Base-by-base conservation (phyloP, 1,284 basidiomycete species). In the Naganishia albida region DNA sequence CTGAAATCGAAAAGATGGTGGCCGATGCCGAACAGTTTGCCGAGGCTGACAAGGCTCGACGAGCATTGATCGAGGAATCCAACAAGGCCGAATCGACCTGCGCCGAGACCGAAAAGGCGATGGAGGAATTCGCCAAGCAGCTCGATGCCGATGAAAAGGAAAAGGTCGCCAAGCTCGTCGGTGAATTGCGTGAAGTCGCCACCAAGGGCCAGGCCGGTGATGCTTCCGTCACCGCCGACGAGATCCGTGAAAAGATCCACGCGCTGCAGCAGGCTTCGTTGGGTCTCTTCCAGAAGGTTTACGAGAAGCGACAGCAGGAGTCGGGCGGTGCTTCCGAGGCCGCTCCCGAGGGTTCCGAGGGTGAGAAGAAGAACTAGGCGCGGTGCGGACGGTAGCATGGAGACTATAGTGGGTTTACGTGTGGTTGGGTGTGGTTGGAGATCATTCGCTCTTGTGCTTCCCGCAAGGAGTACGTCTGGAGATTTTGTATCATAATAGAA, bases 1-100 rank as follows among this genome's bases (percentile, higher is more conserved):
- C 89, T 81, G 95, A 99, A 77, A 98, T 99, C 71, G 93, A 97
- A 83, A 88, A 88, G 78, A 98, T 99, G 95, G 88, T 99, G 65
- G 80, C 88, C 43, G 94, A 99, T 73, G 88, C 94, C 65, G 95
- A 99, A 83, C 84, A 92, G 79, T 93, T 87, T 76, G 93, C 93
- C 51, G 93, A 95, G 82, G 79, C 86, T 12, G 93, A 96, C 83
- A 95, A 96, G 85, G 85, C 85, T 60, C 88, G 94, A 77, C 88
- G 89, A 76, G 77, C 83, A 62, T 84, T 98, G 69, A 98, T 99
- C 70, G 95, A 99, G 84, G 92, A 96, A 80, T 86, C 93, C 66
- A 99, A 99, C 86, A 91, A 91, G 82, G 95, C 92, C 54, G 93
- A 97, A 80, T 94, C 90, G 30, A 89, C 98, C 71, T 91, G 89